A percentile compares a stretch with the other conserved stretches of the same genome.
phyloP scores from a whole-genome alignment of 306 rosid species.

The Rosa persica region DNA sequence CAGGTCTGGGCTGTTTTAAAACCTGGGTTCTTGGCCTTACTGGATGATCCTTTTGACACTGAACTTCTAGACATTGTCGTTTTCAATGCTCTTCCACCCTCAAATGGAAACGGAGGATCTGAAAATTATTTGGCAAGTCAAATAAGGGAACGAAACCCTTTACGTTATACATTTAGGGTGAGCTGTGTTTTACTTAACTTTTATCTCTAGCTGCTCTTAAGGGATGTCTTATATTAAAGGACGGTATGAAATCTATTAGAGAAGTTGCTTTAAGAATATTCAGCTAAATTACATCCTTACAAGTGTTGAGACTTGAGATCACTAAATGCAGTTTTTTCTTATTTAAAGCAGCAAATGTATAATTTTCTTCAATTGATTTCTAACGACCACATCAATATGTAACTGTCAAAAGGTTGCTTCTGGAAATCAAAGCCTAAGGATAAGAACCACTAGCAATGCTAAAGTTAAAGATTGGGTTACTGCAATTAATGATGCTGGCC shows the following conservation, averaged over 20 bases:
- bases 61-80: conserved; percentile 43
- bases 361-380: neutral
- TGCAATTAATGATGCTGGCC: conserved; percentile 41
- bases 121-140: conserved; percentile 36
- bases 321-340: neutral
- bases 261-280: neutral
- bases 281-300: neutral
- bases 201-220: neutral
- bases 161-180: conserved; percentile 43
- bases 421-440: conserved; percentile 34
- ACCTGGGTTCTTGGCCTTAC: conserved; percentile 52
- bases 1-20: conserved; percentile 60
- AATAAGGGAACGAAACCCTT: conserved; percentile 40
- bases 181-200: neutral
- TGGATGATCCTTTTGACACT: conserved; percentile 44
- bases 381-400: neutral
- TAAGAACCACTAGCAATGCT: conserved; percentile 45
- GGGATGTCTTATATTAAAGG: neutral
- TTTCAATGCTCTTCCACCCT: conserved; percentile 33
- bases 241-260: neutral
- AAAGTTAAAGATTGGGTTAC: conserved; percentile 42
- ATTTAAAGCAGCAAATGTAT: neutral
- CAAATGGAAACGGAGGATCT: conserved; percentile 26
- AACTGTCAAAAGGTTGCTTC: conserved; percentile 35
- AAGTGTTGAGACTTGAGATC: neutral